A percentile compares a stretch with the other conserved stretches of the same genome.
These are phyloP conservation scores for Pilasporangium apinafurcum DNA, from an alignment of 352 stramenopile species.

Conservation along the genomic window DNA sequence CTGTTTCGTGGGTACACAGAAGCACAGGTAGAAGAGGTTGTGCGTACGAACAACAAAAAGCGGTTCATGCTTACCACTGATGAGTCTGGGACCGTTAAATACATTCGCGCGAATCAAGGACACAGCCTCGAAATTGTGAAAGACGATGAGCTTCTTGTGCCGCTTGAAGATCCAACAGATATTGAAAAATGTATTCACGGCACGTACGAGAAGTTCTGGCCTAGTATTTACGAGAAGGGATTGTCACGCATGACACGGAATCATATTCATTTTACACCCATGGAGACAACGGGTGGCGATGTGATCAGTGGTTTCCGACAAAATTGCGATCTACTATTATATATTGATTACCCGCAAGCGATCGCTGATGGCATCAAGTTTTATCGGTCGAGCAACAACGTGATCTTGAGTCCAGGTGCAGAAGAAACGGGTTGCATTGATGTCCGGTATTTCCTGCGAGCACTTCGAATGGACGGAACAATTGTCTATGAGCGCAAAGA, in stretches of 20 bases:
- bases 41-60: conserved; percentile 68
- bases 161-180: conserved; percentile 35
- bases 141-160: conserved; percentile 66
- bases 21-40: conserved; percentile 55
- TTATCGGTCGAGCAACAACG: conserved; percentile 82
- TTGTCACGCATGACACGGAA: conserved; percentile 80
- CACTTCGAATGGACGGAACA: conserved; percentile 35
- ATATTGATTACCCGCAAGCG: conserved; percentile 51
- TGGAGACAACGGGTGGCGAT: conserved; percentile 31
- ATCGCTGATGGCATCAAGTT: conserved; percentile 72
- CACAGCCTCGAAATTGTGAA: conserved; percentile 61
- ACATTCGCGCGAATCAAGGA: conserved; percentile 80
- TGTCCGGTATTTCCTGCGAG: conserved; percentile 54
- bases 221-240: conserved; percentile 45
- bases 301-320: conserved; percentile 76
- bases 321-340: conserved; percentile 71
- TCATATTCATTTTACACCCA: conserved; percentile 80
- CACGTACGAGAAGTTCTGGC: conserved; percentile 68
- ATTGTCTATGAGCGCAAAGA: conserved; percentile 42
- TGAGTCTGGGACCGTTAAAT: conserved; percentile 22
- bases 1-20: conserved; percentile 49
- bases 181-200: conserved; percentile 67
- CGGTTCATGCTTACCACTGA: conserved; percentile 64
- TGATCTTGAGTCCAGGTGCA: conserved; percentile 60
- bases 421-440: conserved; percentile 43